phyloP scores from a whole-genome alignment of 108 stramenopile genomes.

The Cyclotella kingstonii region DNA sequence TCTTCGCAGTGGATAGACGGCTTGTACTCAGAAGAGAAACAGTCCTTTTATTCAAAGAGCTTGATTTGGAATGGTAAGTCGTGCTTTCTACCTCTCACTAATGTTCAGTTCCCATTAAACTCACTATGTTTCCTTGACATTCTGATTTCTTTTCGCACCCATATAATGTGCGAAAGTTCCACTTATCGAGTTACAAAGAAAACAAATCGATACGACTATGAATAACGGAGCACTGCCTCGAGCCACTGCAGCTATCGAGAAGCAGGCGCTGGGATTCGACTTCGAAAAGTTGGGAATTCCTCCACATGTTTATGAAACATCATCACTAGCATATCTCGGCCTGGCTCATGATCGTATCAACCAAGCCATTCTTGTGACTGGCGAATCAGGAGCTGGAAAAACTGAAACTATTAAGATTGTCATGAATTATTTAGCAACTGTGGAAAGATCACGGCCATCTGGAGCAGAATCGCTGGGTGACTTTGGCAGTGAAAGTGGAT shows the following conservation, averaged over 20 bases:
- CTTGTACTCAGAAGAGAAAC: slow-evolving; percentile 61
- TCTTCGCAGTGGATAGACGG: slow-evolving; percentile 72
- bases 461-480: slow-evolving; percentile 35
- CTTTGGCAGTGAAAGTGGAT: slow-evolving; percentile 23
- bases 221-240: not conserved
- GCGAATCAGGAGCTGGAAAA: slow-evolving; percentile 90
- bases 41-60: slow-evolving; percentile 58
- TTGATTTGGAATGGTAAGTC: slow-evolving; percentile 62
- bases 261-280: slow-evolving; percentile 52
- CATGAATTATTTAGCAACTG: slow-evolving; percentile 77
- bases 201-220: not conserved
- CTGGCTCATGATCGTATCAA: slow-evolving; percentile 47
- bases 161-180: no score
- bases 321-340: slow-evolving; percentile 69
- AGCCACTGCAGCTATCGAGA: slow-evolving; percentile 45
- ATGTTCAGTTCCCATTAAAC: not conserved
- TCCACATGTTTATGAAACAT: slow-evolving; percentile 80
- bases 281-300: slow-evolving; percentile 53
- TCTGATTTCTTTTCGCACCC: no score
- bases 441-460: slow-evolving; percentile 54
- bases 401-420: slow-evolving; percentile 91
- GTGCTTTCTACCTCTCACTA: not conserved
- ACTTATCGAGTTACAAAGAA: no score
- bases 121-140: not conserved
- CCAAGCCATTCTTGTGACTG: slow-evolving; percentile 82